phyloP scores from a whole-genome alignment of 2,329 filamentous ascomycete genomes.

The Trichoderma simmonsii region DNA sequence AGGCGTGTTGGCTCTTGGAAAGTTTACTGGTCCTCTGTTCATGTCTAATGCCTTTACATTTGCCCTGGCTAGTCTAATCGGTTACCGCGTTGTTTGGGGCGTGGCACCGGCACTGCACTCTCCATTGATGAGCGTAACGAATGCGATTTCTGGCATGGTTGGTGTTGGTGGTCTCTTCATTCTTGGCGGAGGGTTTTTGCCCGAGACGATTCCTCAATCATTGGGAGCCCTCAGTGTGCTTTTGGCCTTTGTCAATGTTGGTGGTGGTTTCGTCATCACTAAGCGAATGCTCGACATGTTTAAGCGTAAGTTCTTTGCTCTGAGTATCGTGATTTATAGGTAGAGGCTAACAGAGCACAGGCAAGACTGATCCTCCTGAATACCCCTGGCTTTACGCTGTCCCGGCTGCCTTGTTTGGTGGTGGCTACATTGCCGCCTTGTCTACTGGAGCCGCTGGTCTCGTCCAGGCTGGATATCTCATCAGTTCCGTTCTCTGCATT shows the following conservation, averaged over 20 bases:
- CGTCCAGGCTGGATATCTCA: slow-evolving; percentile 82
- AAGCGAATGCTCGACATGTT: slow-evolving; percentile 96
- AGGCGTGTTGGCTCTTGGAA: slow-evolving; percentile 70
- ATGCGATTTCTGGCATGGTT: slow-evolving; percentile 90
- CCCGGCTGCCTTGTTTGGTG: slow-evolving; percentile 73
- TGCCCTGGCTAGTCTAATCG: slow-evolving; percentile 77
- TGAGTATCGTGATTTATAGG: neutral
- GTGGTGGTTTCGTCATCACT: slow-evolving; percentile 85
- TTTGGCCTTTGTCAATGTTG: slow-evolving; percentile 83
- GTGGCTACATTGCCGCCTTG: slow-evolving; percentile 76
- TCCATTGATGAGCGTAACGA: slow-evolving; percentile 88
- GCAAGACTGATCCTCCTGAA: slow-evolving; percentile 80
- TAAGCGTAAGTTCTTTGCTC: slow-evolving; percentile 50
- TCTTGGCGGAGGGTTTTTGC: slow-evolving; percentile 76
- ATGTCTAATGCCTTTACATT: slow-evolving; percentile 89
- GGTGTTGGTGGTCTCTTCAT: slow-evolving; percentile 86
- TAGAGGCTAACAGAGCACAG: slow-evolving; percentile 32
- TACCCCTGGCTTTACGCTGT: slow-evolving; percentile 85
- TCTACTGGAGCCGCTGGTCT: slow-evolving; percentile 79
- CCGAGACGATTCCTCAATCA: slow-evolving; percentile 72
- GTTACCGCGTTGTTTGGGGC: slow-evolving; percentile 86
- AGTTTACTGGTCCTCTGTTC: slow-evolving; percentile 76
- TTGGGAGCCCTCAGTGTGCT: slow-evolving; percentile 79
- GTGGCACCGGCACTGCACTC: slow-evolving; percentile 80
- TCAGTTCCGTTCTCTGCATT: slow-evolving; percentile 82